Conservation (phyloP, 345 rosid species). For the Dipteronia sinensis region DNA sequence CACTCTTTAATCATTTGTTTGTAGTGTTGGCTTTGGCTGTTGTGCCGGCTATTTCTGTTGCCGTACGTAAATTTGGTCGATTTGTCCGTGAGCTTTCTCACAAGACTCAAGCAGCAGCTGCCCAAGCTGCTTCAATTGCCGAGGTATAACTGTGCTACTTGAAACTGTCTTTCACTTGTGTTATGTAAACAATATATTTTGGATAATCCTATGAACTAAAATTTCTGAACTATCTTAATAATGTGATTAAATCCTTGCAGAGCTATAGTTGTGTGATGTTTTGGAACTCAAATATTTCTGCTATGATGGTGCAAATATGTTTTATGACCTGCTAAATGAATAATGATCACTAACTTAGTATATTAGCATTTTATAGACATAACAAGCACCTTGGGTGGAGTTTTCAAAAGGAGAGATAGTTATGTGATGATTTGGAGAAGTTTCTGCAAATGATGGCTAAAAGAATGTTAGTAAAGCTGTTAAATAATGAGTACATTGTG, state of each 20-base stretch:
- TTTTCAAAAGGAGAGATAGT: neutral
- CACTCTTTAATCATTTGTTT: conserved; percentile 12
- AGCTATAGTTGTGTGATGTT: neutral
- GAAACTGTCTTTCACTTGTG: conserved; percentile 5
- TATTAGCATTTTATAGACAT: neutral
- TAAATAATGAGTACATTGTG: neutral
- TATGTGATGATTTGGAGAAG: neutral
- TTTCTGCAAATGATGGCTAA: neutral
- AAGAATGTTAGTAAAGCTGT: neutral
- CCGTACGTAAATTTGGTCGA: conserved; percentile 71
- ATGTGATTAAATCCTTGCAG: neutral
- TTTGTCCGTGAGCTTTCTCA: conserved; percentile 93
- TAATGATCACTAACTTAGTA: neutral
- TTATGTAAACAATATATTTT: neutral
- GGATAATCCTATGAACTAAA: neutral
- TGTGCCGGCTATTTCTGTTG: conserved; percentile 75
- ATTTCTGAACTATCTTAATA: neutral
- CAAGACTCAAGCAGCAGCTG: conserved; percentile 95
- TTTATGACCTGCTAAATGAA: neutral
- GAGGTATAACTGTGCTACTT: conserved; percentile 52
- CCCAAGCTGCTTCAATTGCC: conserved; percentile 90
- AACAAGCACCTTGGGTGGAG: neutral
- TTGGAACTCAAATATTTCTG: neutral
- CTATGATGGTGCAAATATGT: neutral
- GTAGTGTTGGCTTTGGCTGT: conserved; percentile 86